phyloP scores from a whole-genome alignment of 139 green algal species.

The Picochlorum sp. region DNA sequence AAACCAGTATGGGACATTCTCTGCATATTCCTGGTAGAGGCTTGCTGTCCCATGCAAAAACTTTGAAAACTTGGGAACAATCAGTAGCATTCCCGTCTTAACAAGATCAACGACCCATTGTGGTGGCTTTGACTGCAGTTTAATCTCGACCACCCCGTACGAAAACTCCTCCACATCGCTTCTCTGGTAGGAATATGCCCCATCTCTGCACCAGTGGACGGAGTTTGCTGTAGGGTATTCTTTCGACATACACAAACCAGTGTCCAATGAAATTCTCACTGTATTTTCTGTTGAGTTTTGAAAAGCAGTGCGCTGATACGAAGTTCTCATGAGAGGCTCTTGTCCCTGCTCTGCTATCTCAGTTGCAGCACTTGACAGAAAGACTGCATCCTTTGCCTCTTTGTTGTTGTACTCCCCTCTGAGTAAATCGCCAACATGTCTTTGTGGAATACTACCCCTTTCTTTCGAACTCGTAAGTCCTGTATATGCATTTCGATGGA shows the following conservation, averaged over 20 bases:
- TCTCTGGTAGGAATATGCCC: not conserved
- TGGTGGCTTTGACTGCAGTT: slow-evolving; percentile 53
- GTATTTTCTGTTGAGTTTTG: slow-evolving; percentile 51
- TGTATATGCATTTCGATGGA: slow-evolving; percentile 64
- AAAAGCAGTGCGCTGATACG: slow-evolving; percentile 66
- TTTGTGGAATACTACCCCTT: slow-evolving; percentile 12
- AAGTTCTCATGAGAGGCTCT: slow-evolving; percentile 54
- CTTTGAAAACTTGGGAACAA: slow-evolving; percentile 75
- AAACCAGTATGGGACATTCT: slow-evolving; percentile 57
- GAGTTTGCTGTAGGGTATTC: slow-evolving; percentile 27
- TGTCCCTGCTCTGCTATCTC: slow-evolving; percentile 37
- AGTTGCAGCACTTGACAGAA: slow-evolving; percentile 60
- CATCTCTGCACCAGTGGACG: slow-evolving; percentile 17
- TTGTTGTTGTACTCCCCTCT: slow-evolving; percentile 44
- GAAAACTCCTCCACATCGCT: slow-evolving; percentile 55
- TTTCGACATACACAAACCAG: slow-evolving; percentile 41
- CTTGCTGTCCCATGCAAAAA: slow-evolving; percentile 54
- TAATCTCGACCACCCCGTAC: slow-evolving; percentile 81
- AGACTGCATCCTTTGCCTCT: slow-evolving; percentile 35
- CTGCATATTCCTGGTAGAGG: slow-evolving; percentile 25
- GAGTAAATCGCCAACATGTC: slow-evolving; percentile 64
- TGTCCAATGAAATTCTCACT: slow-evolving; percentile 50
- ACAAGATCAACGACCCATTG: slow-evolving; percentile 41
- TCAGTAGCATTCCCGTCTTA: slow-evolving; percentile 49
- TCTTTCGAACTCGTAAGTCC: slow-evolving; percentile 63